phyloP scores from a whole-genome alignment of 345 rosid genomes.

The Populus ilicifolia region DNA sequence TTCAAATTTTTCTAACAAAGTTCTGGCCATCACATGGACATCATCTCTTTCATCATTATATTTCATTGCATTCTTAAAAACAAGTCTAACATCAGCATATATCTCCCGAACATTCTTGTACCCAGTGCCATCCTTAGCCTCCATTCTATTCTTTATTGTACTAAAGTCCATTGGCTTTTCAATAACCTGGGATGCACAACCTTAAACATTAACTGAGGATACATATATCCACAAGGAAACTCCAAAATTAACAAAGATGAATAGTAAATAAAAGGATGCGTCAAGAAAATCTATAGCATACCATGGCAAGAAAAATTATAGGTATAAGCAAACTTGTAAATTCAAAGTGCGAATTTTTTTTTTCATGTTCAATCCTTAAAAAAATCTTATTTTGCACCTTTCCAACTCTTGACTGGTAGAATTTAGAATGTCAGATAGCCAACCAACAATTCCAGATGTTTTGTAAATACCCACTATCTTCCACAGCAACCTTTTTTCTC shows the following conservation, averaged over 20 bases:
- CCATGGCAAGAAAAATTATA: too few species aligned
- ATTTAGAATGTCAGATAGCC: too few species aligned
- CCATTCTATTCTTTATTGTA: slow-evolving; percentile 82
- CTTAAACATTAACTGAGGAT: slow-evolving; percentile 6
- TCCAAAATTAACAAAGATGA: neutral
- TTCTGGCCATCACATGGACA: slow-evolving; percentile 78
- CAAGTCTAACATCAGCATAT: slow-evolving; percentile 72
- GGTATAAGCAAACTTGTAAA: too few species aligned
- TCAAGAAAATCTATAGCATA: neutral
- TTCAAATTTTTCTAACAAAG: slow-evolving; percentile 72
- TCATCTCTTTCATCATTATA: slow-evolving; percentile 72
- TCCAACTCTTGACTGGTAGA: too few species aligned
- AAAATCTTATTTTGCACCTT: too few species aligned
- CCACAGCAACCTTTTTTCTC: too few species aligned
- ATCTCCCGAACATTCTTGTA: slow-evolving; percentile 78
- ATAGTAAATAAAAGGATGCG: neutral
- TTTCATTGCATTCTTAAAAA: slow-evolving; percentile 92
- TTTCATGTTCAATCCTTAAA: too few species aligned
- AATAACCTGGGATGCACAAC: slow-evolving; percentile 49
- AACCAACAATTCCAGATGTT: too few species aligned
- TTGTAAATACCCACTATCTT: too few species aligned
- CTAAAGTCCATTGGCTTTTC: slow-evolving; percentile 96
- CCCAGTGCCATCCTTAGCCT: slow-evolving; percentile 67
- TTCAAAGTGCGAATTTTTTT: too few species aligned
- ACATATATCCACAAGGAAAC: neutral